These are phyloP conservation scores for Phytophthora sp. DNA, from an alignment of 352 stramenopile genomes.

Conservation along the genomic window DNA sequence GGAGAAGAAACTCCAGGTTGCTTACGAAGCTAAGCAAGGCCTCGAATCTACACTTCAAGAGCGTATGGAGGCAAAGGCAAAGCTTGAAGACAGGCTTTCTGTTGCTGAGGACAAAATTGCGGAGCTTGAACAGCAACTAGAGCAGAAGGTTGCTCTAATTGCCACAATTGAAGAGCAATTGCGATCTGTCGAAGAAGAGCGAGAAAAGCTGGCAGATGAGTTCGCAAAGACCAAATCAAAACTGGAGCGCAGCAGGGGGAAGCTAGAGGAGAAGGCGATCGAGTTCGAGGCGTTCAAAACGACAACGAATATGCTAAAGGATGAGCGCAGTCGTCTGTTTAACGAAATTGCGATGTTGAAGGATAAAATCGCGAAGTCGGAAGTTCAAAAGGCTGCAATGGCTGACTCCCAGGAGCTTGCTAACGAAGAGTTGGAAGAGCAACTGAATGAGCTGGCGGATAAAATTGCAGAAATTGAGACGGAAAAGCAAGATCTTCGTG, in stretches of 20 bases:
- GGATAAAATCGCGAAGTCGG: slow-evolving; percentile 48
- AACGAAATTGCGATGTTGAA: slow-evolving; percentile 65
- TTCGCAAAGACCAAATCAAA: slow-evolving; percentile 52
- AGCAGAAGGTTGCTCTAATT: slow-evolving; percentile 61
- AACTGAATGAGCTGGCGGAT: slow-evolving; percentile 60
- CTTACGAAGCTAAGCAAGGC: slow-evolving; percentile 62
- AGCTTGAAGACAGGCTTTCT: slow-evolving; percentile 54
- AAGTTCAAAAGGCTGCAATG: slow-evolving; percentile 50
- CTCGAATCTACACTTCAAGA: slow-evolving; percentile 61
- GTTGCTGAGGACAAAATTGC: slow-evolving; percentile 56
- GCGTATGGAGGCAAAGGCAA: slow-evolving; percentile 47
- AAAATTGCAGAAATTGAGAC: slow-evolving; percentile 67
- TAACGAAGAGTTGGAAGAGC: slow-evolving; percentile 60
- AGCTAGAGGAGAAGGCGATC: slow-evolving; percentile 70
- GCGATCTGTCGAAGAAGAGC: slow-evolving; percentile 47
- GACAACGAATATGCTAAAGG: slow-evolving; percentile 66
- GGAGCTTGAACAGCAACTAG: slow-evolving; percentile 57
- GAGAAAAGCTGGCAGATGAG: slow-evolving; percentile 53
- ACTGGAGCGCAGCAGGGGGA: slow-evolving; percentile 49
- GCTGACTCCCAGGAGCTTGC: slow-evolving; percentile 52
- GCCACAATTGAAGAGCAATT: slow-evolving; percentile 58
- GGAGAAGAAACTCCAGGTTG: slow-evolving; percentile 67
- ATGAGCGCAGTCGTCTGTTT: slow-evolving; percentile 57
- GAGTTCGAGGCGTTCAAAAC: slow-evolving; percentile 66
- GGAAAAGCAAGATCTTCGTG: slow-evolving; percentile 53